Evolutionary conservation across 768 basidiomycete species (phyloP).

Genomic region (Melanogaster broomeanus): DNA sequence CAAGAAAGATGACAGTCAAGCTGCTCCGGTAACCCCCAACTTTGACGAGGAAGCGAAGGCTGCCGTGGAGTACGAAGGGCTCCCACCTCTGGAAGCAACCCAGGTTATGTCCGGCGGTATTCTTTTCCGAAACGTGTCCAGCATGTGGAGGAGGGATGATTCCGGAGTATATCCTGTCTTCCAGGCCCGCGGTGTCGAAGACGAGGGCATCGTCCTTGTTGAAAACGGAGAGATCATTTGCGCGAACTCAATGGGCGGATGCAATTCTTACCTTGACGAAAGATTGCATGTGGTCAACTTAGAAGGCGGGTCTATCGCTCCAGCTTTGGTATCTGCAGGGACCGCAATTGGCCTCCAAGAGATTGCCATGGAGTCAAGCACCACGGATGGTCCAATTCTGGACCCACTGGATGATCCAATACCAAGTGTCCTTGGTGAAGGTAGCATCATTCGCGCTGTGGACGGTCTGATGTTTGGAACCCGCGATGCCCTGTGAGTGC

Average conservation of each 20-base stretch:
- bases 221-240: conserved; percentile 57
- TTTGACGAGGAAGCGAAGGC: conserved; percentile 62
- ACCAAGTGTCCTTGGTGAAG: conserved; percentile 36
- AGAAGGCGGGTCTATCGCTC: conserved; percentile 59
- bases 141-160: conserved; percentile 29
- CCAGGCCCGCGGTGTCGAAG: conserved; percentile 6
- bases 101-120: conserved; percentile 37
- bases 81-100: conserved; percentile 61
- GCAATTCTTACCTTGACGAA: conserved; percentile 11
- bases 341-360: conserved; percentile 66
- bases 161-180: conserved; percentile 22
- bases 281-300: conserved; percentile 43
- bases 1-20: conserved; percentile 54
- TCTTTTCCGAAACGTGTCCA: conserved; percentile 55
- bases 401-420: conserved; percentile 43
- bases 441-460: conserved; percentile 55
- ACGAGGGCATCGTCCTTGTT: conserved; percentile 45
- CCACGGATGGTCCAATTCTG: conserved; percentile 62
- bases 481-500: conserved; percentile 49
- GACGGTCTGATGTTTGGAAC: conserved; percentile 62
- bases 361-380: conserved; percentile 63
- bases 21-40: conserved; percentile 51
- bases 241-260: conserved; percentile 25
- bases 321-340: conserved; percentile 68
- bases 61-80: conserved; percentile 61